Conservation (phyloP, 2,329 filamentous ascomycete species). For the Cladophialophora chaetospira region DNA sequence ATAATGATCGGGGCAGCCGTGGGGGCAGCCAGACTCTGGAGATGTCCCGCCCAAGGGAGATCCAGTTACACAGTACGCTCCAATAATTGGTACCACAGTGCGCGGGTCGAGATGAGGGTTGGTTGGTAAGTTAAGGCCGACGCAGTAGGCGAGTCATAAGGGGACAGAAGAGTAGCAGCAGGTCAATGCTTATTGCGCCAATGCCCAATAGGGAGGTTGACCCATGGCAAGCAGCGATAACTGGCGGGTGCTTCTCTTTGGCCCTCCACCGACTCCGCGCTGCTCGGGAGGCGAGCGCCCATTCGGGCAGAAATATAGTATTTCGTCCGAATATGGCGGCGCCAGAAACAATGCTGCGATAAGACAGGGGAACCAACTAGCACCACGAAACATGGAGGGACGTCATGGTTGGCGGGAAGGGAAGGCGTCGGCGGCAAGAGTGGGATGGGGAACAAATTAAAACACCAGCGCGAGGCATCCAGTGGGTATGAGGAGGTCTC, state of each 20-base stretch:
- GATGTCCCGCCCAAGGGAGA: slow-evolving; percentile 3
- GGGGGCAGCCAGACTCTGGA: slow-evolving; percentile 8
- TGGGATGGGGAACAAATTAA: slow-evolving; percentile 3
- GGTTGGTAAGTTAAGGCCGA: neutral
- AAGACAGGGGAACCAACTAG: slow-evolving; percentile 15
- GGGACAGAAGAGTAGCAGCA: neutral
- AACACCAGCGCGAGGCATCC: neutral
- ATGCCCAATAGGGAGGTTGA: too few relatives aligned
- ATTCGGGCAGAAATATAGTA: neutral
- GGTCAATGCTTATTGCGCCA: too few relatives aligned
- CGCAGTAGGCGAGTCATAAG: neutral
- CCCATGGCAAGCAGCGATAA: neutral
- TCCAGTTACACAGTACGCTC: neutral
- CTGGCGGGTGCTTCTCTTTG: neutral
- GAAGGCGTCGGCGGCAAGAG: slow-evolving; percentile 22
- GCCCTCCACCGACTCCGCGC: slow-evolving; percentile 1
- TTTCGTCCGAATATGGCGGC: slow-evolving; percentile 18
- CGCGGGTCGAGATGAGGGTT: slow-evolving; percentile 9
- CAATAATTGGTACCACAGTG: too few relatives aligned
- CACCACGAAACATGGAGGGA: neutral
- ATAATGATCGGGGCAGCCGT: slow-evolving; percentile 10
- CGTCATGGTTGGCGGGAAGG: slow-evolving; percentile 16
- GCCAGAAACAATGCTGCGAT: slow-evolving; percentile 7
- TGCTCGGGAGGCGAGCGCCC: neutral
- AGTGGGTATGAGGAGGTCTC: slow-evolving; percentile 1